Percentiles rank a stretch among this genome's conserved stretches.
These are phyloP conservation scores for Xylaria multiplex DNA, from an alignment of 2,329 filamentous ascomycete species.

Conservation along the genomic window DNA sequence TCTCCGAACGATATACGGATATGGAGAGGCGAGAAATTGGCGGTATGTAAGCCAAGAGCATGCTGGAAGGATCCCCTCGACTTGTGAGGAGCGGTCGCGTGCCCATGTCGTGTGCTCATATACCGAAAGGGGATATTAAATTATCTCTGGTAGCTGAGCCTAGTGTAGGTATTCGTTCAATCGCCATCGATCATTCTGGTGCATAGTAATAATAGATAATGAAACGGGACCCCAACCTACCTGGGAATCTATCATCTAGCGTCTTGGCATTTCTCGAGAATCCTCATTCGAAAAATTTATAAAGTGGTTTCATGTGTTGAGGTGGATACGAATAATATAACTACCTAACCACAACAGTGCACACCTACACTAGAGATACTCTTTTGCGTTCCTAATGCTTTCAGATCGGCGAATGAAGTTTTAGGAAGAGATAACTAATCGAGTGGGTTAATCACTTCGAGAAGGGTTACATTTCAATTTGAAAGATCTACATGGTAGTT, in stretches of 20 bases:
- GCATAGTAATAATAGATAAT: slow-evolving; percentile 19
- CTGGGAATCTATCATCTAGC: slow-evolving; percentile 9
- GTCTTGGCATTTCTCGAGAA: slow-evolving; percentile 8
- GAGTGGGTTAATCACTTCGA: no score
- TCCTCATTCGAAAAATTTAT: slow-evolving; percentile 12
- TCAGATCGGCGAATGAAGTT: background rate
- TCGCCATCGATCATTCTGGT: slow-evolving; percentile 14
- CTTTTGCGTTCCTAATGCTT: background rate
- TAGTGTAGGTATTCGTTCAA: background rate
- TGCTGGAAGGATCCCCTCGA: background rate
- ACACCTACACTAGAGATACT: background rate
- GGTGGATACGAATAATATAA: slow-evolving; percentile 1
- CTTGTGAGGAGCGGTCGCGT: slow-evolving; percentile 17
- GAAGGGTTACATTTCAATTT: no score
- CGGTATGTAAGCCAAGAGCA: slow-evolving; percentile 12
- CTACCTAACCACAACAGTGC: no score
- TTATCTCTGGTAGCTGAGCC: slow-evolving; percentile 1
- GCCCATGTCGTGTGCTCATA: slow-evolving; percentile 29
- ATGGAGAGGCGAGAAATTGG: slow-evolving; percentile 9
- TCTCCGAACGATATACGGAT: background rate
- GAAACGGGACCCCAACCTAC: background rate
- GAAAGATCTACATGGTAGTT: no score
- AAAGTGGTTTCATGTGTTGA: background rate
- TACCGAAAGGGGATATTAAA: slow-evolving; percentile 21
- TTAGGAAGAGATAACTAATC: no score